These are phyloP conservation scores for Penicillium atrosanguineum DNA, from an alignment of 495 filamentous ascomycete genomes.

Conservation along the genomic window DNA sequence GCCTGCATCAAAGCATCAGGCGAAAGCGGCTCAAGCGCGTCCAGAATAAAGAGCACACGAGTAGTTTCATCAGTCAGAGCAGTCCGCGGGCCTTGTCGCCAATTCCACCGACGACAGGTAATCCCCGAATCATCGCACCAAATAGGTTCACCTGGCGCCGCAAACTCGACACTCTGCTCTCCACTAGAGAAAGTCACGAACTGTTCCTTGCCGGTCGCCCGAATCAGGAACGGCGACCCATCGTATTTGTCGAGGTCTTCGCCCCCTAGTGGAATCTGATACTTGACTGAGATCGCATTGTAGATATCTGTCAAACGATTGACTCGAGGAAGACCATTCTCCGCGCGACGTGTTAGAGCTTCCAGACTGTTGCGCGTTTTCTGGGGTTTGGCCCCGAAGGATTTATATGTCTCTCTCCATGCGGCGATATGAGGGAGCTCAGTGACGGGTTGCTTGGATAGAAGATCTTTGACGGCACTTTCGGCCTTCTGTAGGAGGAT, in stretches of 20 bases:
- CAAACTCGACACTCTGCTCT: conserved; percentile 17
- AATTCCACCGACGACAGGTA: conserved; percentile 35
- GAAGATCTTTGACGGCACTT: conserved; percentile 3
- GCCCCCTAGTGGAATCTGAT: conserved; percentile 32
- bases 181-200: conserved; percentile 26
- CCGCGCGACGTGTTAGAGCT: conserved; percentile 29
- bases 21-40: conserved; percentile 19
- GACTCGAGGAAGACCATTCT: conserved; percentile 27
- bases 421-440: conserved; percentile 26
- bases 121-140: conserved; percentile 32
- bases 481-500: conserved; percentile 15
- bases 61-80: conserved; percentile 27
- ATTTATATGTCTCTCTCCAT: conserved; percentile 24
- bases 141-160: conserved; percentile 25
- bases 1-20: conserved; percentile 6
- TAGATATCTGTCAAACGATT: conserved; percentile 38
- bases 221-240: conserved; percentile 26
- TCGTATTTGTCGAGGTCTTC: conserved; percentile 35
- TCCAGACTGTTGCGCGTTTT: conserved; percentile 30
- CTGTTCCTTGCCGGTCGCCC: conserved; percentile 26
- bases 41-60: conserved; percentile 26
- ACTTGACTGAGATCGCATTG: conserved; percentile 35
- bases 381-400: conserved; percentile 23
- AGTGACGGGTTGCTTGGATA: conserved; percentile 8
- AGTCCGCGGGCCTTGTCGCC: conserved; percentile 29